A percentile compares a stretch with the other conserved stretches of the same genome.
Evolutionary conservation across 2,329 filamentous ascomycete species (phyloP).

Genomic region (Lasiodiplodia theobromae): DNA sequence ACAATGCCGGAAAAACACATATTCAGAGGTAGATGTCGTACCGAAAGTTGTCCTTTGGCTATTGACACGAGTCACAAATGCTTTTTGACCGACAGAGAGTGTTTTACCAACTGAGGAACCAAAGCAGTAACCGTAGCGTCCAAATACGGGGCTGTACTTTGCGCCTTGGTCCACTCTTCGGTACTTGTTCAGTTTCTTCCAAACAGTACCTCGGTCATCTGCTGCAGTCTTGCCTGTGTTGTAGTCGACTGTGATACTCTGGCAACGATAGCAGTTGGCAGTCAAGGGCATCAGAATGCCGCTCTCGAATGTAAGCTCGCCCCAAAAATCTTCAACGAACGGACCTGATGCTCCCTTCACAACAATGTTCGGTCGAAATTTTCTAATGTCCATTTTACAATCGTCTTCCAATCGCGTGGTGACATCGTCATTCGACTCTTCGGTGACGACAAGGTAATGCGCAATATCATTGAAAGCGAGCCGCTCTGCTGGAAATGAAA

Average conservation of each 20-base stretch:
- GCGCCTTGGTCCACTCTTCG: slow-evolving; percentile 73
- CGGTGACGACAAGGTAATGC: slow-evolving; percentile 35
- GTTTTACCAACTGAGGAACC: not conserved
- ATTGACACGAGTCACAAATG: not conserved
- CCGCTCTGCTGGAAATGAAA: slow-evolving; percentile 47
- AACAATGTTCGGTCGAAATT: slow-evolving; percentile 78
- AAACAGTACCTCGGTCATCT: slow-evolving; percentile 65
- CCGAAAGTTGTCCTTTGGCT: not conserved
- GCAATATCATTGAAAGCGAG: slow-evolving; percentile 36
- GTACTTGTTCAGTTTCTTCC: slow-evolving; percentile 75
- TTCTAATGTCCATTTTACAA: slow-evolving; percentile 66
- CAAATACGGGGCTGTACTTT: slow-evolving; percentile 75
- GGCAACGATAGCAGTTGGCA: slow-evolving; percentile 72
- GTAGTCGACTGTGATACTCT: slow-evolving; percentile 76
- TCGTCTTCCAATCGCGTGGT: slow-evolving; percentile 56
- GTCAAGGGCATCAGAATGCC: slow-evolving; percentile 28
- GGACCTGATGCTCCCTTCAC: slow-evolving; percentile 63
- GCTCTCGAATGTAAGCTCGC: slow-evolving; percentile 59
- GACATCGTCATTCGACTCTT: slow-evolving; percentile 34
- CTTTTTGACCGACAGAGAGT: not conserved
- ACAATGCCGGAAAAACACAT: too few relatives aligned
- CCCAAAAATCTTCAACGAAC: slow-evolving; percentile 79
- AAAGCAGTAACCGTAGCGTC: slow-evolving; percentile 41
- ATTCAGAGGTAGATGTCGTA: not conserved
- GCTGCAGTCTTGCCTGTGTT: slow-evolving; percentile 65